phyloP scores from a whole-genome alignment of 2,329 filamentous ascomycete species.

The Penicillium sumatraense region DNA sequence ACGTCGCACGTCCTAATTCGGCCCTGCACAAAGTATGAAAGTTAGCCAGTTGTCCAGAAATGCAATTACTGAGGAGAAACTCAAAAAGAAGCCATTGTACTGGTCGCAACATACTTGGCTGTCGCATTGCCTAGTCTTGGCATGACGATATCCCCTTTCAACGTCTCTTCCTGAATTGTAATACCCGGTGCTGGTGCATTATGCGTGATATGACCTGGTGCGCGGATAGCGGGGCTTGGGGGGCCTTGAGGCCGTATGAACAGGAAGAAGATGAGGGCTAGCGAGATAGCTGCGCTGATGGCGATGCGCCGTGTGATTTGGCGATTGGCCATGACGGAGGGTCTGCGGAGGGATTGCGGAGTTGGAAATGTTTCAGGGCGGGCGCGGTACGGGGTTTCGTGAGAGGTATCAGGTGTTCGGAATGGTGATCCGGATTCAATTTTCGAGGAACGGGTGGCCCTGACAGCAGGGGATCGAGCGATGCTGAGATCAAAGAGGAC shows the following conservation, averaged over 20 bases:
- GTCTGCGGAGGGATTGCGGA: neutral
- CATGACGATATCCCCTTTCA: slow-evolving; percentile 52
- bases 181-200: slow-evolving; percentile 24
- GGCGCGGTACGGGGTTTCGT: neutral
- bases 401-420: neutral
- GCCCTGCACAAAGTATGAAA: slow-evolving; percentile 47
- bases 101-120: slow-evolving; percentile 47
- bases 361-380: neutral
- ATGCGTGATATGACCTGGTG: slow-evolving; percentile 46
- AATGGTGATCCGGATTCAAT: too few species aligned
- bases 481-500: too few species aligned
- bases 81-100: neutral
- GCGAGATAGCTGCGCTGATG: slow-evolving; percentile 35
- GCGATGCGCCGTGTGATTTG: slow-evolving; percentile 43
- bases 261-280: slow-evolving; percentile 44
- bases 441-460: neutral
- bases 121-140: slow-evolving; percentile 55
- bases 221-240: slow-evolving; percentile 38
- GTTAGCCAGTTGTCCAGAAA: slow-evolving; percentile 10
- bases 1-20: slow-evolving; percentile 67
- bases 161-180: slow-evolving; percentile 38
- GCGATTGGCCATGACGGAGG: slow-evolving; percentile 38
- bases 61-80: too few species aligned
- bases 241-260: slow-evolving; percentile 44
- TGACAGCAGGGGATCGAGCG: neutral